Conservation (phyloP, 179 eudicot genomes). For the Beta macrorhiza region DNA sequence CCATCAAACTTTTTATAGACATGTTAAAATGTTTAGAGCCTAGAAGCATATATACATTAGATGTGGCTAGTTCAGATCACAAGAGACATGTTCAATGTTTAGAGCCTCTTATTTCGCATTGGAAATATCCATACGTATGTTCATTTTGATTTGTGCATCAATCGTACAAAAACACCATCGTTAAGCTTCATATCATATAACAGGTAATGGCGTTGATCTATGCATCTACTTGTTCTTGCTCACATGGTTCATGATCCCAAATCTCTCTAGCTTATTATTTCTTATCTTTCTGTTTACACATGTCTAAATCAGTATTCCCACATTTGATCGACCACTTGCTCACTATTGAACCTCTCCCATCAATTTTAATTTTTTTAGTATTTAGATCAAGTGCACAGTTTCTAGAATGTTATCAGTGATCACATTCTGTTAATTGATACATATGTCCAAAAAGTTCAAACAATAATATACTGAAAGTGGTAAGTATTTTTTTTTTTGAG, state of each 20-base stretch:
- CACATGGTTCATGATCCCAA: constrained; percentile 17
- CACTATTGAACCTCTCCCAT: background rate
- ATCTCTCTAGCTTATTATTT: background rate
- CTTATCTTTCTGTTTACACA: background rate
- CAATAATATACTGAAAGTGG: background rate
- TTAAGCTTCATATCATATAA: background rate
- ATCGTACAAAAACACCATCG: background rate
- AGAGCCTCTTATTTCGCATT: background rate
- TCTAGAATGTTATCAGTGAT: background rate
- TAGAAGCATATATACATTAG: too few species aligned
- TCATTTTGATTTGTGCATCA: background rate
- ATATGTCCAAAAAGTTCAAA: background rate
- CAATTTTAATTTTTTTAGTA: background rate
- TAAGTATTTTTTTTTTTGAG: too few species aligned
- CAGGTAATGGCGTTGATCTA: background rate
- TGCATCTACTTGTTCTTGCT: background rate
- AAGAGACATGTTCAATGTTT: background rate
- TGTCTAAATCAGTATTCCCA: background rate
- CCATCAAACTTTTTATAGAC: too few species aligned
- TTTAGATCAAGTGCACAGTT: background rate
- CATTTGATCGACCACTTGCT: constrained; percentile 11
- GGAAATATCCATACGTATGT: background rate
- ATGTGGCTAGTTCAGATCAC: too few species aligned
- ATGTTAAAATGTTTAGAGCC: too few species aligned
- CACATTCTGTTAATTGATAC: background rate